Base-by-base conservation (phyloP, 148 eudicot species). In the Salicornia ramosissima region DNA sequence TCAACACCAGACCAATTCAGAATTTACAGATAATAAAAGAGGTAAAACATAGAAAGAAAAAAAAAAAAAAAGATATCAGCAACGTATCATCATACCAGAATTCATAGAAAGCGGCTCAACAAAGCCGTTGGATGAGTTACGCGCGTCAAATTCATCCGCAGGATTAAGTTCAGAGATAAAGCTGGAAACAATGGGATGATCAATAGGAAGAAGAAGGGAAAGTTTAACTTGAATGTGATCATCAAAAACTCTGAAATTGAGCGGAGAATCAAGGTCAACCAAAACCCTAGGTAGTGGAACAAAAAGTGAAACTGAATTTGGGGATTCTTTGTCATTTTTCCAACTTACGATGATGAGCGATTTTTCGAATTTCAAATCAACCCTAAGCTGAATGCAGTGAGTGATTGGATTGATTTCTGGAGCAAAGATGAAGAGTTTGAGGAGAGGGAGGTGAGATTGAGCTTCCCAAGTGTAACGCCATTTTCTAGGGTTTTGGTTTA, bases 401-500 rank as follows among this genome's bases (percentile, higher is more conserved):
- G 59, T 33, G 0, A 73, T 68, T 22, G 95, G 90, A 39, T 81
- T 90, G 68, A 55, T 58, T 28, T 72, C 9, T 3, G 78, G 69
- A 12, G 80, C 74, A 80, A 94, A 90, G 68, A 94, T 80, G 77
- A 83, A 82, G 22, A 95, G 77, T 57, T 87, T 86, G 75, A 95
- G 86, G 22, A 76, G 68, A 45, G 97, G 80, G 50, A 86, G 56
- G 74, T 89, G 97, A 39, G 99, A 91, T 81, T 95, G 97, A 5
- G 99, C 82, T 83, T 91, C 99, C 86, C 87, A 95, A 22, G 93
- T 87, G 88, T 74, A 95, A 5, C 84, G 80, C 99, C 99, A 94
- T 72, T 78, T 82, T 72, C 83, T 86, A 83, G 90, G 92, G 96
- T 79, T 86, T 84, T 57, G 39, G 30, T 39, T 39, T 61, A 34